These are phyloP conservation scores for Phytopythium delawarense DNA, from an alignment of 352 stramenopile species.

Conservation along the genomic window DNA sequence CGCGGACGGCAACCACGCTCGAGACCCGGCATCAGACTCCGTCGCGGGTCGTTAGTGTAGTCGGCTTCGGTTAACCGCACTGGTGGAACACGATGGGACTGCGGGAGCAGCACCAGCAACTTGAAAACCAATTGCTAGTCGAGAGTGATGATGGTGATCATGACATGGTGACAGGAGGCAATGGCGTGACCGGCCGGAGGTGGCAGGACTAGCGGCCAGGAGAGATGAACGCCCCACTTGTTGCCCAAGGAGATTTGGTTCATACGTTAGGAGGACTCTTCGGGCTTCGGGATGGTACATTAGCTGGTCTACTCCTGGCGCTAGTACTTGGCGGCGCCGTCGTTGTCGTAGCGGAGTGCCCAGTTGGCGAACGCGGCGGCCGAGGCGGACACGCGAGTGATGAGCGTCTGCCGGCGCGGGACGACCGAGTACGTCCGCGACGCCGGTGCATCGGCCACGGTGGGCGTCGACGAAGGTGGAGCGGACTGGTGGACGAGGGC, in stretches of 20 bases:
- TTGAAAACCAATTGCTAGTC: not conserved
- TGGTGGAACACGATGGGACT: not conserved
- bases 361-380: constrained; percentile 25
- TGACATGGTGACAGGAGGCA: too few relatives aligned
- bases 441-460: not conserved
- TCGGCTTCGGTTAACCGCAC: not conserved
- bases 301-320: not conserved
- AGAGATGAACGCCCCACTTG: too few relatives aligned
- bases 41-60: constrained; percentile 1
- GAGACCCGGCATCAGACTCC: not conserved
- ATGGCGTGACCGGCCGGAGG: too few relatives aligned
- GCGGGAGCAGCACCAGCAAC: constrained; percentile 5
- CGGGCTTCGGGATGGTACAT: not conserved
- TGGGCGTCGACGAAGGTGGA: not conserved
- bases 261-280: not conserved
- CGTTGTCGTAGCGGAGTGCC: constrained; percentile 29
- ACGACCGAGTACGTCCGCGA: constrained; percentile 28
- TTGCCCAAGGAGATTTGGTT: not conserved
- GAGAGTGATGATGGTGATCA: not conserved
- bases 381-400: constrained; percentile 24
- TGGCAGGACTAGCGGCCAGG: too few relatives aligned
- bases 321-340: constrained; percentile 1
- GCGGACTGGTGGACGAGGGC: not conserved
- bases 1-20: not conserved
- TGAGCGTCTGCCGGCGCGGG: constrained; percentile 19